Conservation (phyloP, 2,329 filamentous ascomycete species). For the Chrysoporthe cubensis region DNA sequence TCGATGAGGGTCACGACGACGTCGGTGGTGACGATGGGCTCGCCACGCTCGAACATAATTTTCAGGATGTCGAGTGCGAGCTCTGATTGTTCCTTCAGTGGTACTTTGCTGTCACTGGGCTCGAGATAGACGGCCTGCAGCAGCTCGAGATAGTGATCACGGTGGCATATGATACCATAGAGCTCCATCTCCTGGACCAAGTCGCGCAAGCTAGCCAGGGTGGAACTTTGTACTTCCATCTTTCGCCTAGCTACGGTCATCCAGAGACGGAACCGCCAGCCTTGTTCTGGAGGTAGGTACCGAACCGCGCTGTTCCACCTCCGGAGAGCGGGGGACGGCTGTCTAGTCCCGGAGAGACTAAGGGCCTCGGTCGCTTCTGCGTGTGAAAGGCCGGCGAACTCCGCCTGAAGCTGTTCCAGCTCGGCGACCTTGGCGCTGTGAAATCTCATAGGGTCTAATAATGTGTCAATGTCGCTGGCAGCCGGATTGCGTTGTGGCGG, state of each 20-base stretch:
- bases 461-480: slow-evolving; percentile 25
- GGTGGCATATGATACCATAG: slow-evolving; percentile 41
- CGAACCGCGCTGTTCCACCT: slow-evolving; percentile 34
- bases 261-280: slow-evolving; percentile 41
- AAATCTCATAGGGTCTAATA: slow-evolving; percentile 24
- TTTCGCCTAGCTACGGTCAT: slow-evolving; percentile 35
- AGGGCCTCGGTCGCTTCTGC: slow-evolving; percentile 21
- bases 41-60: slow-evolving; percentile 50
- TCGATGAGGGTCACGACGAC: slow-evolving; percentile 56
- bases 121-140: slow-evolving; percentile 44
- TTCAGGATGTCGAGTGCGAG: slow-evolving; percentile 49
- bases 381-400: slow-evolving; percentile 10
- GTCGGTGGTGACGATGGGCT: slow-evolving; percentile 48
- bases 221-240: slow-evolving; percentile 24
- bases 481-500: slow-evolving; percentile 18
- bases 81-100: slow-evolving; percentile 38
- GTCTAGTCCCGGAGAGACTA: slow-evolving; percentile 8
- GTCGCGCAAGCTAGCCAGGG: slow-evolving; percentile 31
- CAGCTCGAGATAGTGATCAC: slow-evolving; percentile 42
- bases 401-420: slow-evolving; percentile 24
- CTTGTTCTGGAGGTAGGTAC: slow-evolving; percentile 36
- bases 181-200: slow-evolving; percentile 46
- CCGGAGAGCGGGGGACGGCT: slow-evolving; percentile 17
- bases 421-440: slow-evolving; percentile 14
- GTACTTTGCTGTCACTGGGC: slow-evolving; percentile 29